These are phyloP conservation scores for Bruguiera sexangula DNA, from an alignment of 345 rosid species.

Conservation along the genomic window DNA sequence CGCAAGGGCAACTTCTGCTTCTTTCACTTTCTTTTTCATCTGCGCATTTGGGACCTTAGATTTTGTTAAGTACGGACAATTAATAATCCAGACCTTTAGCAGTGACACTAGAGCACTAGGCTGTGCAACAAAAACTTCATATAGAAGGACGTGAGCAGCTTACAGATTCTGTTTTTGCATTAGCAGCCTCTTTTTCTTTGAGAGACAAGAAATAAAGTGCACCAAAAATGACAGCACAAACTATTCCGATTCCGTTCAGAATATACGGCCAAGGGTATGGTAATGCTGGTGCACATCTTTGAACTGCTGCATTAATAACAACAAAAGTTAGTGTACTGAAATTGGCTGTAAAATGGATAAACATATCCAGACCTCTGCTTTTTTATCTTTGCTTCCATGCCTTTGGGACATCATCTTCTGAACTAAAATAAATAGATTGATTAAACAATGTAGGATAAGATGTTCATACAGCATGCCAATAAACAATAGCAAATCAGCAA, in stretches of 20 bases:
- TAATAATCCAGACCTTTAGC: background rate
- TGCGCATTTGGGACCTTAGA: slow-evolving; percentile 30
- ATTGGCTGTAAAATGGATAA: slow-evolving; percentile 18
- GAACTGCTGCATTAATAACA: slow-evolving; percentile 24
- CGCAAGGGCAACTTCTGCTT: slow-evolving; percentile 54
- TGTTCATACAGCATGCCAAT: background rate
- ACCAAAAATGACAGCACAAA: slow-evolving; percentile 71
- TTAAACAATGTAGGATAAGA: slow-evolving; percentile 11
- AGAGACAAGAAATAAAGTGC: slow-evolving; percentile 72
- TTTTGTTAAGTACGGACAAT: slow-evolving; percentile 10
- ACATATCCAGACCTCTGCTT: slow-evolving; percentile 46
- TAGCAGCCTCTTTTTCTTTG: slow-evolving; percentile 53
- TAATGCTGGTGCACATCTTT: slow-evolving; percentile 28
- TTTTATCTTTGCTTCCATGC: slow-evolving; percentile 30
- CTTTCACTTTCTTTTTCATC: slow-evolving; percentile 62
- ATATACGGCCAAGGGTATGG: slow-evolving; percentile 60
- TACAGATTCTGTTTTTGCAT: slow-evolving; percentile 64
- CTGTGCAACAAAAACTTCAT: background rate
- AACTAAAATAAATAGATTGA: slow-evolving; percentile 20
- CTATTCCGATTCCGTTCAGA: slow-evolving; percentile 71
- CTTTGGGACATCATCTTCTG: slow-evolving; percentile 46
- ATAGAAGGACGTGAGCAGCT: slow-evolving; percentile 22
- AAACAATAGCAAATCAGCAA: background rate
- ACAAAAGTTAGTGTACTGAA: background rate
- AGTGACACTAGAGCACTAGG: background rate